Base-by-base conservation (phyloP, 208 protist species). In the Porcisia hertigi region DNA sequence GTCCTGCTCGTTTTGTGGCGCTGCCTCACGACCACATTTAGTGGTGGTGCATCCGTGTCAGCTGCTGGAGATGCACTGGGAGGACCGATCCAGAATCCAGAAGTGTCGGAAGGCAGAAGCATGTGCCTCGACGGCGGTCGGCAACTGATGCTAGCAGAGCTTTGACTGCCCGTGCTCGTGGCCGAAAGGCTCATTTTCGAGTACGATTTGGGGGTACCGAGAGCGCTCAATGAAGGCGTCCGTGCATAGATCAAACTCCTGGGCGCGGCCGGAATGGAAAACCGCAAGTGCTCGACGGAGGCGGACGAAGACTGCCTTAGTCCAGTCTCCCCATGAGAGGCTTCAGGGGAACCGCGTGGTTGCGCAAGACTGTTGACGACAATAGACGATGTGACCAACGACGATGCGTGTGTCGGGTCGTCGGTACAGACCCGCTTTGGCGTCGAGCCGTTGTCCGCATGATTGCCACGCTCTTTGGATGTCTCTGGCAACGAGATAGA, bases 1-100 rank as follows among this genome's bases (percentile, higher is more conserved):
- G 78, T 75, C 43, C 55, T 11, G 54, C 78, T 72, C 2, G 64
- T 57, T 53, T 58, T 64, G 54, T 72, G 78, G 3, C 73, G 73
- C 66, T 75, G 78, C 53, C 72, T 77, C 60, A 82, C 78, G 14
- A 75, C 69, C n/a, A 82, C 78, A 36, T 82, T 77, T 39, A 82
- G 57, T 14, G 73, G 71, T 9, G 78, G 69, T 20, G 41, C 75
- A 63, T 58, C 67, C 4, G 66, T 14, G n/a, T 45, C 53, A 7
- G 64, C 77, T 0, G 52, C 45, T 65, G 72, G 70, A 41, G 69
- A 54, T 14, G 47, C 5, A n/a, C 75, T 73, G 14, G 73, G 73
- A 6, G 59, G 4, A 52, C 67, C 69, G 20, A 77, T 77, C 73
- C 78, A 78, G 45, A 57, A 74, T 30, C 73, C 57, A 23, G 39